phyloP scores from a whole-genome alignment of 345 rosid genomes.

The rapeseed (Brassica napus) region DNA sequence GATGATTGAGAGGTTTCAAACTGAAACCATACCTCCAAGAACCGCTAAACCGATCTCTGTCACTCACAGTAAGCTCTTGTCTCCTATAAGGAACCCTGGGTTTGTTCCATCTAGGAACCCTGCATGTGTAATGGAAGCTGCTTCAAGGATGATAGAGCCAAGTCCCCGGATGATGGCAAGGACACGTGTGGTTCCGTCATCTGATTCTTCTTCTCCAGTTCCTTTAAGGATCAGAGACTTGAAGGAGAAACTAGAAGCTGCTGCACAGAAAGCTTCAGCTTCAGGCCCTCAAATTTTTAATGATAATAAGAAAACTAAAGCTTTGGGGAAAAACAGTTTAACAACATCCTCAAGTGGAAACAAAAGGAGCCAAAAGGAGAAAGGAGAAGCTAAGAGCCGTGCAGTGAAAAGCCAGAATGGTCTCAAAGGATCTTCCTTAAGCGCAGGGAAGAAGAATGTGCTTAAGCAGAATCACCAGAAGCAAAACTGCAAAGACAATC shows the following conservation, averaged over 20 bases:
- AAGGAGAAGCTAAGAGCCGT: conserved; percentile 55
- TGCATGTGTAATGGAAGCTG: conserved; percentile 96
- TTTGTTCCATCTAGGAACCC: conserved; percentile 75
- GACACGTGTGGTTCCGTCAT: conserved; percentile 52
- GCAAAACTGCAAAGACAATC: conserved; percentile 59
- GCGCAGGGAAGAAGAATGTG: conserved; percentile 50
- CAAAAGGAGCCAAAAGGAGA: conserved; percentile 46
- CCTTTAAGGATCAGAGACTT: conserved; percentile 65
- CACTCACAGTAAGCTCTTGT: conserved; percentile 85
- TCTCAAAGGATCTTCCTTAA: conserved; percentile 53
- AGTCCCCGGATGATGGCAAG: conserved; percentile 53
- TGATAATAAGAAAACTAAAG: conserved; percentile 32
- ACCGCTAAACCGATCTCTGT: conserved; percentile 92
- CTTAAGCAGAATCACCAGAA: conserved; percentile 90
- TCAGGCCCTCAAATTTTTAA: conserved; percentile 18
- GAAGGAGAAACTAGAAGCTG: conserved; percentile 67
- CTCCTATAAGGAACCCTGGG: conserved; percentile 93
- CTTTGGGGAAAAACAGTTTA: conserved; percentile 54
- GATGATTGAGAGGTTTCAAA: conserved; percentile 90
- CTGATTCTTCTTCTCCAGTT: conserved; percentile 59
- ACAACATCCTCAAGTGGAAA: conserved; percentile 33
- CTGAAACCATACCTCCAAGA: conserved; percentile 88
- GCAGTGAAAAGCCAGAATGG: conserved; percentile 61
- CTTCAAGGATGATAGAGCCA: conserved; percentile 75
- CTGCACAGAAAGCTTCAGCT: conserved; percentile 51